These are phyloP conservation scores for Jackrogersella minutella DNA, from an alignment of 495 filamentous ascomycete species.

Conservation along the genomic window DNA sequence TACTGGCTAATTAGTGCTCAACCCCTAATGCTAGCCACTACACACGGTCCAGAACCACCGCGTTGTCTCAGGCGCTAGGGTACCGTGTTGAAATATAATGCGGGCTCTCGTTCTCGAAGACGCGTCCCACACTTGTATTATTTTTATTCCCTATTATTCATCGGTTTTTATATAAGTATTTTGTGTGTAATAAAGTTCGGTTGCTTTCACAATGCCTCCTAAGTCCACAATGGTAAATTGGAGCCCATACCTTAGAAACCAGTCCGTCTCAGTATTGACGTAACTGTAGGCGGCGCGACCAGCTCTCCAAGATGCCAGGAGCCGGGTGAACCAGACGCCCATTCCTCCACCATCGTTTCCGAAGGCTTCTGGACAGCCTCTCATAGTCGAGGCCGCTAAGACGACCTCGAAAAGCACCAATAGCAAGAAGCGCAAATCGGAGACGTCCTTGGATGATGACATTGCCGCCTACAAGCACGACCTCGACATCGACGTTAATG, in stretches of 20 bases:
- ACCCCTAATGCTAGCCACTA: slow-evolving; percentile 1
- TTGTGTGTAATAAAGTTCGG: not conserved
- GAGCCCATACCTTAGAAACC: not conserved
- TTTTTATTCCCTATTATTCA: not conserved
- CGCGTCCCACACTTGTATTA: not conserved
- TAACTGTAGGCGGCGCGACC: slow-evolving; percentile 7
- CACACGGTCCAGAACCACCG: slow-evolving; percentile 20
- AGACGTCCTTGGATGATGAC: slow-evolving; percentile 24
- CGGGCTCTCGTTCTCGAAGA: not conserved
- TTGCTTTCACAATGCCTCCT: not conserved
- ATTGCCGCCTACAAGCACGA: slow-evolving; percentile 32
- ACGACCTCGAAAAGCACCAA: not conserved
- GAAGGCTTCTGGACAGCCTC: slow-evolving; percentile 7
- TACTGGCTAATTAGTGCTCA: not conserved
- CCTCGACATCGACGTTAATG: slow-evolving; percentile 33
- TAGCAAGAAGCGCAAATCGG: slow-evolving; percentile 50
- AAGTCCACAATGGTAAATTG: not conserved
- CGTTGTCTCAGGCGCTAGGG: no score
- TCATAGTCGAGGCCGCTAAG: not conserved
- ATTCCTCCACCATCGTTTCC: not conserved
- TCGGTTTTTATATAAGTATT: no score
- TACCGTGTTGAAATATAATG: no score
- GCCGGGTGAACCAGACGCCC: slow-evolving; percentile 11
- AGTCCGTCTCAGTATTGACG: not conserved
- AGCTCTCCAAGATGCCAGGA: slow-evolving; percentile 21